A percentile compares a stretch with the other conserved stretches of the same genome.
Evolutionary conservation across 805 yeast species (phyloP).

Genomic region (Jamesozyma piceae): DNA sequence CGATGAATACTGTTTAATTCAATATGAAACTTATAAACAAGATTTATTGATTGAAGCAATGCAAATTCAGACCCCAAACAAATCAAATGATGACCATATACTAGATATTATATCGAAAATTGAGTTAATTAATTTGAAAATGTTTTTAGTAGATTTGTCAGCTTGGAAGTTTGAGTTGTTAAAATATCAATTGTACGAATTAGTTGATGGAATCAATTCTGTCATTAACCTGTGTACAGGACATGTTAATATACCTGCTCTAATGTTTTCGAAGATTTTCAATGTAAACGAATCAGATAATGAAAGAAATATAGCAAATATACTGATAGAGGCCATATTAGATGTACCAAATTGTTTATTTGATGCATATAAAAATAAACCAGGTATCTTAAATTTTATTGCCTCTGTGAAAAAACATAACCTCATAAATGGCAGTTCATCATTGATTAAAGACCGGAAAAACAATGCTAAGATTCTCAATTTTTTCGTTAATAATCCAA

Average conservation of each 20-base stretch:
- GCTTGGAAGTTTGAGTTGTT: constrained; percentile 38
- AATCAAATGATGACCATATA: constrained; percentile 10
- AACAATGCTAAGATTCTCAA: too few species aligned
- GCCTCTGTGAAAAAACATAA: constrained; percentile 14
- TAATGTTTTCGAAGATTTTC: constrained; percentile 6
- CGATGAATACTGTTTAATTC: constrained; percentile 37
- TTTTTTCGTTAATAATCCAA: too few species aligned
- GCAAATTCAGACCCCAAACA: constrained; percentile 12
- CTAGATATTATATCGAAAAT: constrained; percentile 22
- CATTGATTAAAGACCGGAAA: too few species aligned
- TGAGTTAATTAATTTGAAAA: constrained; percentile 39
- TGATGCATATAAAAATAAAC: constrained; percentile 16
- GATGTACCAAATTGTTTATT: constrained; percentile 20
- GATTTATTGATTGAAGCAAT: constrained; percentile 5
- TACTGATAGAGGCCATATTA: constrained; percentile 18
- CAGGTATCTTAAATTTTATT: constrained; percentile 18
- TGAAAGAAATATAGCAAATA: constrained; percentile 15
- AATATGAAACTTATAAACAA: constrained; percentile 28
- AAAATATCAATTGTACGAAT: constrained; percentile 24
- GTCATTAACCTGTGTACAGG: constrained; percentile 21
- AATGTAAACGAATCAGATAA: constrained; percentile 4
- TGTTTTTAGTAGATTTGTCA: constrained; percentile 40
- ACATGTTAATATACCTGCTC: constrained; percentile 21
- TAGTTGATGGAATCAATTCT: constrained; percentile 21
- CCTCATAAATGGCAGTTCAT: too few species aligned